These are phyloP conservation scores for Phyllosticta capitalensis DNA, from an alignment of 2,329 filamentous ascomycete species.

Conservation along the genomic window DNA sequence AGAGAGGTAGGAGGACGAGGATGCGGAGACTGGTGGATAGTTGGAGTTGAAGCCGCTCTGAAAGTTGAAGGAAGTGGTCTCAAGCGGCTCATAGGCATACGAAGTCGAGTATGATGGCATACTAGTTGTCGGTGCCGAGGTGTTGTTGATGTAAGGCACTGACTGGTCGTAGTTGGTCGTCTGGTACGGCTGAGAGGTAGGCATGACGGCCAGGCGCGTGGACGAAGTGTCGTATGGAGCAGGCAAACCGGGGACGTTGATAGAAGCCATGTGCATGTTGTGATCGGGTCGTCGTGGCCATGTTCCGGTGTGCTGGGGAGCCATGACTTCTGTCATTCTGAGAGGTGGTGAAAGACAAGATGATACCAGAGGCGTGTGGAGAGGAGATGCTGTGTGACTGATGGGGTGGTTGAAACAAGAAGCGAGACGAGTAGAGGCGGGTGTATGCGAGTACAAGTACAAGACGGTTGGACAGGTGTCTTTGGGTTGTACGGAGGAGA, in stretches of 20 bases:
- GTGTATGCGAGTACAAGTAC: conserved; percentile 11
- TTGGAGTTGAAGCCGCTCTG: conserved; percentile 1
- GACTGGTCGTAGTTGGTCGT: conserved; percentile 2
- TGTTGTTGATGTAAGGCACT: conserved; percentile 6
- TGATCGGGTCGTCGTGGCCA: conserved; percentile 7
- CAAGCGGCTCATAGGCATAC: conserved; percentile 8
- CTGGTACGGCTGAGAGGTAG: conserved; percentile 8
- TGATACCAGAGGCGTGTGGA: conserved; percentile 9
- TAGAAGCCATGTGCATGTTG: conserved; percentile 7
- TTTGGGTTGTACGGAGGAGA: conserved; percentile 4
- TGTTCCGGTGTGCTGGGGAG: conserved; percentile 10
- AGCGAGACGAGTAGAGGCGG: conserved; percentile 3
- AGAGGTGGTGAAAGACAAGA: conserved; percentile 9
- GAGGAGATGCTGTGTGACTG: conserved; percentile 11
- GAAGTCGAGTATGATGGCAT: conserved; percentile 10
- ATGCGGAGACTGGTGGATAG: background rate
- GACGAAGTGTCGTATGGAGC: conserved; percentile 4
- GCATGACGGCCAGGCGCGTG: conserved; percentile 4
- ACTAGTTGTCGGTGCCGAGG: conserved; percentile 3
- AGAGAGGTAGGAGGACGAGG: conserved; percentile 2
- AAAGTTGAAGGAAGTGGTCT: conserved; percentile 3
- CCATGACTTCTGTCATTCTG: conserved; percentile 12
- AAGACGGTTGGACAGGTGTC: conserved; percentile 7
- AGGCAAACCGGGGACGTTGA: conserved; percentile 4
- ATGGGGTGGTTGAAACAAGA: conserved; percentile 9